Percentiles rank a stretch among this genome's conserved stretches.
Evolutionary conservation across 1,284 basidiomycete genomes (phyloP).

Genomic region (Pascua guehoae): DNA sequence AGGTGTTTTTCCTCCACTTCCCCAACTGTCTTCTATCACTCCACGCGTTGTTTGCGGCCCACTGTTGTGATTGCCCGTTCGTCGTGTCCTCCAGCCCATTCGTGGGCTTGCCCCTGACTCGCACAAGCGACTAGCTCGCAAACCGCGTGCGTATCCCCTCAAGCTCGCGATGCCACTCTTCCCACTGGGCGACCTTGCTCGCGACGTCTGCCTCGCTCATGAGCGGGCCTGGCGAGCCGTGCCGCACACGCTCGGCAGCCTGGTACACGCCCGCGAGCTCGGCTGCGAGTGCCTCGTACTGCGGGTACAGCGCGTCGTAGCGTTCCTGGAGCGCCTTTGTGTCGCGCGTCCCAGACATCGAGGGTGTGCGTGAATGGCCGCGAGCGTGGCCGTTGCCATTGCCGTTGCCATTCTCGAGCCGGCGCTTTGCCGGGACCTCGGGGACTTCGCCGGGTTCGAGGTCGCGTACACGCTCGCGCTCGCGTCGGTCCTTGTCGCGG

Average conservation of each 20-base stretch:
- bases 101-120: too few relatives aligned
- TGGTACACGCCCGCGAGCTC: constrained; percentile 27
- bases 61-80: too few relatives aligned
- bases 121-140: background rate
- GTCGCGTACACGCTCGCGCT: too few relatives aligned
- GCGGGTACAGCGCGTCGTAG: constrained; percentile 41
- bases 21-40: too few relatives aligned
- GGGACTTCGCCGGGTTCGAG: too few relatives aligned
- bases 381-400: background rate
- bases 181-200: constrained; percentile 30
- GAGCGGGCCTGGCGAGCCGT: constrained; percentile 6
- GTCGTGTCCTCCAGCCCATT: too few relatives aligned
- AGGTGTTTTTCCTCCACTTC: too few relatives aligned
- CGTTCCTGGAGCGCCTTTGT: constrained; percentile 30
- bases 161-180: constrained; percentile 41
- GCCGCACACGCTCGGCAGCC: constrained; percentile 20
- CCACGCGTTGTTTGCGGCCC: too few relatives aligned
- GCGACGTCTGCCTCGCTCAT: constrained; percentile 19
- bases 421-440: too few relatives aligned
- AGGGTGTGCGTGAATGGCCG: background rate
- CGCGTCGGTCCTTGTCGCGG: background rate
- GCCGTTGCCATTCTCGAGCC: background rate
- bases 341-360: constrained; percentile 7
- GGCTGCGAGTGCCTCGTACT: constrained; percentile 31
- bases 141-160: constrained; percentile 40